Evolutionary conservation across 2,329 filamentous ascomycete genomes (phyloP).

Genomic region (Ilyonectria sp.): DNA sequence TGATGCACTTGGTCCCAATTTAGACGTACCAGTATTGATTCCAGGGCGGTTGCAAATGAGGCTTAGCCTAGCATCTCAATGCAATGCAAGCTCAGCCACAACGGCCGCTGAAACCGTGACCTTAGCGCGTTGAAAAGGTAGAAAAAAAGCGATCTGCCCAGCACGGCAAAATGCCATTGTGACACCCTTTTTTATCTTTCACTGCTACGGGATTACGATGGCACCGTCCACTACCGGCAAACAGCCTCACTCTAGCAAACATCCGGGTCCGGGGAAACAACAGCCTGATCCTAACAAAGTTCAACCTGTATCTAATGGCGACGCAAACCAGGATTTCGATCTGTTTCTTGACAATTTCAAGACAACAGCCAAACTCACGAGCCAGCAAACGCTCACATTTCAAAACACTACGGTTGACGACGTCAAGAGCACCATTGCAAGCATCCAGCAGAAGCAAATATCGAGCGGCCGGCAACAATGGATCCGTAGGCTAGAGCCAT

Average conservation of each 20-base stretch:
- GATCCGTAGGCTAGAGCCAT: constrained; percentile 38
- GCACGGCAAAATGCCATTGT: not conserved
- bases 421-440: not conserved
- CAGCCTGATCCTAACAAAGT: not conserved
- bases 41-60: not conserved
- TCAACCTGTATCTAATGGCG: not conserved
- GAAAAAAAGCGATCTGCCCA: not conserved
- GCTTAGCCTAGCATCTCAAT: not conserved
- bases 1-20: not conserved
- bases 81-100: not conserved
- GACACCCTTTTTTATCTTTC: not conserved
- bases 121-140: not conserved
- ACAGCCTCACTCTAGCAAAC: not conserved
- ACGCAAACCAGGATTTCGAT: not conserved
- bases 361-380: not conserved
- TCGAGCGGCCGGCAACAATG: not conserved
- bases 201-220: not conserved
- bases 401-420: constrained; percentile 1
- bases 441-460: constrained; percentile 1
- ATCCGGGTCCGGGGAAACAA: not conserved
- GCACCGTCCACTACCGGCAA: not conserved
- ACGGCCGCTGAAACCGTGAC: not conserved
- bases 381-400: not conserved
- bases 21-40: no score
- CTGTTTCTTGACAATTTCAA: not conserved